Conservation (phyloP, 352 stramenopile species). For the Phytophthora pini region DNA sequence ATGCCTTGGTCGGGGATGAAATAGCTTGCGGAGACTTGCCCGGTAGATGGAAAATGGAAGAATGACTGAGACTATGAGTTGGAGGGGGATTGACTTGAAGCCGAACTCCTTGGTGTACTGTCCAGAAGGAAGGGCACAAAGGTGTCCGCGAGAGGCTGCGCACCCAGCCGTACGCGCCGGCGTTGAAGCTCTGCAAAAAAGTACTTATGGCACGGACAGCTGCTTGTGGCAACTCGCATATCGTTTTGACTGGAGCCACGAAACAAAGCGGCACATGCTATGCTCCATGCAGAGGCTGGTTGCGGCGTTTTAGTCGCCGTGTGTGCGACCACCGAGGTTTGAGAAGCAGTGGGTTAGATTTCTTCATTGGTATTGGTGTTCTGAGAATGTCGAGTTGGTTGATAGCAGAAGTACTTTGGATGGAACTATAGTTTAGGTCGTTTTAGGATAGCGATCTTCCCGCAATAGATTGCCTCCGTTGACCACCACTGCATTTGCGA, state of each 20-base stretch:
- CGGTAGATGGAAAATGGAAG: slow-evolving; percentile 26
- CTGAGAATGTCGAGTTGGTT: not conserved
- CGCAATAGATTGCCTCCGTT: slow-evolving; percentile 1
- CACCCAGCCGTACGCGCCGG: slow-evolving; percentile 14
- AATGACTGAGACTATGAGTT: slow-evolving; percentile 21
- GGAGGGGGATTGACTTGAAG: not conserved
- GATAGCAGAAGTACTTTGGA: not conserved
- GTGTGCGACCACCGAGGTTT: slow-evolving; percentile 17
- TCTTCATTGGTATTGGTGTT: not conserved
- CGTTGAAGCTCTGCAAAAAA: slow-evolving; percentile 24
- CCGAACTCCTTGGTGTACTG: slow-evolving; percentile 1
- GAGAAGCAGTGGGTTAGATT: not conserved
- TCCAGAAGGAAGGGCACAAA: slow-evolving; percentile 7
- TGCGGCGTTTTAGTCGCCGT: slow-evolving; percentile 19
- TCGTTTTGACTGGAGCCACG: slow-evolving; percentile 26
- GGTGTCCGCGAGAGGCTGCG: slow-evolving; percentile 1
- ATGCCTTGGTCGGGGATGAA: slow-evolving; percentile 19
- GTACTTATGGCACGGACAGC: slow-evolving; percentile 17
- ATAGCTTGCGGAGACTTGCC: slow-evolving; percentile 10
- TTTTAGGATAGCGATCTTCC: not conserved
- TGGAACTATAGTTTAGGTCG: not conserved
- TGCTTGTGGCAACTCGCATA: slow-evolving; percentile 14
- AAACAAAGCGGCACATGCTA: slow-evolving; percentile 28
- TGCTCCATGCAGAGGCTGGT: slow-evolving; percentile 21
- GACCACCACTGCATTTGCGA: slow-evolving; percentile 21